Evolutionary conservation across 2,329 filamentous ascomycete genomes (phyloP).

Genomic region (Didymella exigua): DNA sequence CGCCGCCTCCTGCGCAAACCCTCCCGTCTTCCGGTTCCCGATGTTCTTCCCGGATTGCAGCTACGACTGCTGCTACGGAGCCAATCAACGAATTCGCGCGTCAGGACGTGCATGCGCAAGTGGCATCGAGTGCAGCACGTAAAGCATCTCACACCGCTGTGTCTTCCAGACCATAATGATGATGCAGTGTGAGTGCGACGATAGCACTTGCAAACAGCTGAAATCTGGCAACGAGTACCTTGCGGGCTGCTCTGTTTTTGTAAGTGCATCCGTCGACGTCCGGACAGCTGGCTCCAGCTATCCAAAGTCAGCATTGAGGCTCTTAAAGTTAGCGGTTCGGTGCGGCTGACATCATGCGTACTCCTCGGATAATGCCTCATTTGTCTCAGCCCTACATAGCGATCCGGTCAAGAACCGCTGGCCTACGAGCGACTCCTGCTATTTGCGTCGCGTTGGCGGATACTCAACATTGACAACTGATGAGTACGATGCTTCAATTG

Average conservation of each 20-base stretch:
- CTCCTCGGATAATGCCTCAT: background rate
- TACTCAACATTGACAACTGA: background rate
- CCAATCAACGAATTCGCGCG: background rate
- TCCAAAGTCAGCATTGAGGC: background rate
- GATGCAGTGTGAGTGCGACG: background rate
- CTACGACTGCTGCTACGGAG: background rate
- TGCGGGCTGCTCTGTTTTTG: background rate
- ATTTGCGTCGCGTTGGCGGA: background rate
- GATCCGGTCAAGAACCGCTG: background rate
- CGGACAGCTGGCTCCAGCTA: background rate
- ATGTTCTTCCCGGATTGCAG: background rate
- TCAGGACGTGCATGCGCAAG: background rate
- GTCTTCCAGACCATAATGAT: background rate
- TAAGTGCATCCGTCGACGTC: background rate
- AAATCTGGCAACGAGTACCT: background rate
- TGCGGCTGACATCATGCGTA: background rate
- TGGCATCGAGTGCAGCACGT: background rate
- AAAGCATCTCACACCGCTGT: conserved; percentile 5
- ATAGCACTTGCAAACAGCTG: background rate
- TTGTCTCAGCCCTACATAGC: background rate
- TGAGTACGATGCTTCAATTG: too few species aligned
- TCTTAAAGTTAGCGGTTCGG: background rate
- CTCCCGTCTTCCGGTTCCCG: conserved; percentile 5
- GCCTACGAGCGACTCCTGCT: background rate
- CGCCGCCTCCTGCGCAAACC: background rate